These are phyloP conservation scores for Pyricularia grisea DNA, from an alignment of 2,329 filamentous ascomycete species.

Conservation along the genomic window DNA sequence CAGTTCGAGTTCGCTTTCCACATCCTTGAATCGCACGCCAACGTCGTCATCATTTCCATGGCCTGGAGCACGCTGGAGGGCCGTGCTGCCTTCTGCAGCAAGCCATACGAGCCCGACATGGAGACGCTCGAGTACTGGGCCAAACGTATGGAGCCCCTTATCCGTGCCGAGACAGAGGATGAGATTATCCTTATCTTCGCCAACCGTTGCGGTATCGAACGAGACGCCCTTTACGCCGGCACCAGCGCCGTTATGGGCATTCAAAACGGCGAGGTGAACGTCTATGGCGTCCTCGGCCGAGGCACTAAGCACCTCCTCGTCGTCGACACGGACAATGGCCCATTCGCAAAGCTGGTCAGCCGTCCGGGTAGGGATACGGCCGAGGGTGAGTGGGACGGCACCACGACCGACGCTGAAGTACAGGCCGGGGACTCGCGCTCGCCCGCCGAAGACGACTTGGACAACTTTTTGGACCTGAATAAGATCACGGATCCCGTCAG, in stretches of 20 bases:
- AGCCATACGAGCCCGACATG: slow-evolving; percentile 54
- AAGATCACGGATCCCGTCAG: neutral
- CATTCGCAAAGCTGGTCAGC: slow-evolving; percentile 33
- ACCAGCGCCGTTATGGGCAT: slow-evolving; percentile 65
- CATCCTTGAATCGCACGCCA: slow-evolving; percentile 43
- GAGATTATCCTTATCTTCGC: slow-evolving; percentile 62
- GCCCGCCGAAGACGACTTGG: neutral
- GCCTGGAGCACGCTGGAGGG: slow-evolving; percentile 62
- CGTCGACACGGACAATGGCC: slow-evolving; percentile 47
- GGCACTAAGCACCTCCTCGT: slow-evolving; percentile 59
- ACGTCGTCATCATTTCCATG: slow-evolving; percentile 64
- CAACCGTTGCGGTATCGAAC: slow-evolving; percentile 62
- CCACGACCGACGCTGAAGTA: neutral
- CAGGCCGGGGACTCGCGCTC: neutral
- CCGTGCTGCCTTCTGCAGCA: slow-evolving; percentile 32
- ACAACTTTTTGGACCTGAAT: neutral
- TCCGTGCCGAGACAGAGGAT: slow-evolving; percentile 36
- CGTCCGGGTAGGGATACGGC: neutral
- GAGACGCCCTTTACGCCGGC: slow-evolving; percentile 59
- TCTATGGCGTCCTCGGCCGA: slow-evolving; percentile 65
- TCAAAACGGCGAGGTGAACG: slow-evolving; percentile 55
- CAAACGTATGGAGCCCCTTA: slow-evolving; percentile 56
- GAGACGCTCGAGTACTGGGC: slow-evolving; percentile 71
- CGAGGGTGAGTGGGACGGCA: neutral
- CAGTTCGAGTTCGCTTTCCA: slow-evolving; percentile 46